Evolutionary conservation across 352 stramenopile species (phyloP), one percentile per base, ranked within the genome.

Genomic region (Pythium scleroteichum): DNA sequence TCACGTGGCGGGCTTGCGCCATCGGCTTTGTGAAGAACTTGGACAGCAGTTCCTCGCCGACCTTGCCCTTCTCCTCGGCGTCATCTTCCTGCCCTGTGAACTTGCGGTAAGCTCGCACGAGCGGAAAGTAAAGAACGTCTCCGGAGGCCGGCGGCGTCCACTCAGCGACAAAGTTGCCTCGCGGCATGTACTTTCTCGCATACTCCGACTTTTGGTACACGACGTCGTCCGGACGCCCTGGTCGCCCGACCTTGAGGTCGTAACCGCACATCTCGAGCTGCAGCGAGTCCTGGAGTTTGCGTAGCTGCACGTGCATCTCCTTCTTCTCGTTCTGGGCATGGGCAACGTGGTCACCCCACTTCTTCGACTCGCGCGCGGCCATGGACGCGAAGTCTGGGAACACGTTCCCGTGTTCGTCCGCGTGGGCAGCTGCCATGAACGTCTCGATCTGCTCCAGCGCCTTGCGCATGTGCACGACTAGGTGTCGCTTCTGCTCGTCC

Each of bases 21-120:
- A 76, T 68, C 0, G 84, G 80, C 59, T 89, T 82, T 9, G 71
- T 88, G 55, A 94, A 94, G 60, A 87, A 94, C 77, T 80, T 88
- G 27, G 79, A 90, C 51, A 90, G 42, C 35, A 83, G 55, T 10
- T 75, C 66, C 14, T 66, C 59, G 27, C 49, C 54, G 14, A 71
- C 13, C 14, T 70, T 68, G 2, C 44, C 62, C 38, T 74, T 56
- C 24, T 56, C 50, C 49, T 93, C 79, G 13, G 68, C 80, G 59
- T 88, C 82, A 64, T 94, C 84, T 29, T 94, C 84, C 50, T 94
- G 84, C 16, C 84, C 84, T 19, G 82, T 90, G 24, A 94, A 94
- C 62, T 94, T 94, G 46, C 77, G 76, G 59, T 90, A 92, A 19
- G 78, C 84, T 38, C 84, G 82, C 7, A 94, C 23, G 5, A 94